Evolutionary conservation across 2,329 filamentous ascomycete species (phyloP), one percentile per base, ranked within the genome.

Genomic region (Geosmithia morbida): DNA sequence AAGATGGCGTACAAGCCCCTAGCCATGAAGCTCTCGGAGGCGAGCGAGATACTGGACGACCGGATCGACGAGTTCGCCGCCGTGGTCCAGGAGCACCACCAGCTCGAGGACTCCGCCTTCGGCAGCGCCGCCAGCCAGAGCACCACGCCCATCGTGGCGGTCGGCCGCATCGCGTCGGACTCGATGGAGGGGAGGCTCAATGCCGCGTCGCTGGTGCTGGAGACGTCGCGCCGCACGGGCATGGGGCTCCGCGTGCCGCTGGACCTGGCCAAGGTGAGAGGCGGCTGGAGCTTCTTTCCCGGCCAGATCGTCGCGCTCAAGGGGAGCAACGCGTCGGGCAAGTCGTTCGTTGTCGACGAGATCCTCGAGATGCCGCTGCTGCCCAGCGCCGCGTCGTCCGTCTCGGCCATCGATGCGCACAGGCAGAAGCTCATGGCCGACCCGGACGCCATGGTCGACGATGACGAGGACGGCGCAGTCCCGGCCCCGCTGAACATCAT

Each of bases 1-100:
- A 96, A 95, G 61, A 83, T 96, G 54, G 79, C 72, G 1, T 98
- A 97, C 66, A 92, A 89, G 59, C 86, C 88, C 2, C 82, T 97
- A 72, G 84, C 87, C 2, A 95, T 97, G 88, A 94, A 95, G 58
- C 72, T 92, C 7, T 89, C 87, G 5, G 89, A 96, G 61, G 81
- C 87, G 0, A 94, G 90, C 4, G 89, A 95, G 62, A 86, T 95
- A 43, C 74, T 97, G 7, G 92, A 98, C 64, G 90, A 97, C 64
- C 77, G 88, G 55, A 96, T 98, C 67, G 88, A 97, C 56, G 87
- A 89, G 52, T 95, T 96, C 57, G 74, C 79, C 50, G 67, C 70
- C n/a, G 63, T 88, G 2, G 72, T 94, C 5, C 81, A 86, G 64
- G 77, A 83, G 48, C 72, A 88, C 53, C 78, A 94, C 62, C 70